Conservation (phyloP, 2,329 filamentous ascomycete genomes). For the Diaporthe humulicola region DNA sequence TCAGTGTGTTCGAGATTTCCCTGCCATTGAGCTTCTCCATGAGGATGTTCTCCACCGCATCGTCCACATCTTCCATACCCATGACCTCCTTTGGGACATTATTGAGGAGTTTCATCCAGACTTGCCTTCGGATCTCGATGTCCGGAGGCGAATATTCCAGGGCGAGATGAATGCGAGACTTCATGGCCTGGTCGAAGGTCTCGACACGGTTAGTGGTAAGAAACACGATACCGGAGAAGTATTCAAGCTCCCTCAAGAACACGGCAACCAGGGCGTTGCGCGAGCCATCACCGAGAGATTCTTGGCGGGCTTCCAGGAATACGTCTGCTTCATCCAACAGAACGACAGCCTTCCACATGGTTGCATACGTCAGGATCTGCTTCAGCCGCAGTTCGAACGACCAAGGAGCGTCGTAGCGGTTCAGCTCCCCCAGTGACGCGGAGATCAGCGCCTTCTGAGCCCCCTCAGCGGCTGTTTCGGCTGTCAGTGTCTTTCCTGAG, state of each 20-base stretch:
- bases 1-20: conserved; percentile 43
- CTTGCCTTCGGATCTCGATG: neutral
- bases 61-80: conserved; percentile 16
- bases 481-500: conserved; percentile 4
- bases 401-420: neutral
- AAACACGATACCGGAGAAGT: conserved; percentile 8
- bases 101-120: neutral
- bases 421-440: neutral
- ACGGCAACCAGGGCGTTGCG: conserved; percentile 2
- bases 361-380: conserved; percentile 1
- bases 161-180: neutral
- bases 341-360: conserved; percentile 17
- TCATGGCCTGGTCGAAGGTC: conserved; percentile 2
- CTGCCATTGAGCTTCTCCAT: conserved; percentile 40
- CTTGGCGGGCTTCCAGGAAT: neutral
- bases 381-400: neutral
- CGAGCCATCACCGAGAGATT: neutral
- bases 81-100: neutral
- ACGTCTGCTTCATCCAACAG: conserved; percentile 4
- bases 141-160: conserved; percentile 3
- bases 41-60: conserved; percentile 37
- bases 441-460: neutral
- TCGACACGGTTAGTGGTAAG: conserved; percentile 9
- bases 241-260: neutral
- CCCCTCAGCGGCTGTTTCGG: conserved; percentile 2